These are phyloP conservation scores for Eremochloa ophiuroides DNA, from an alignment of 176 grass and related monocot species.

Conservation along the genomic window DNA sequence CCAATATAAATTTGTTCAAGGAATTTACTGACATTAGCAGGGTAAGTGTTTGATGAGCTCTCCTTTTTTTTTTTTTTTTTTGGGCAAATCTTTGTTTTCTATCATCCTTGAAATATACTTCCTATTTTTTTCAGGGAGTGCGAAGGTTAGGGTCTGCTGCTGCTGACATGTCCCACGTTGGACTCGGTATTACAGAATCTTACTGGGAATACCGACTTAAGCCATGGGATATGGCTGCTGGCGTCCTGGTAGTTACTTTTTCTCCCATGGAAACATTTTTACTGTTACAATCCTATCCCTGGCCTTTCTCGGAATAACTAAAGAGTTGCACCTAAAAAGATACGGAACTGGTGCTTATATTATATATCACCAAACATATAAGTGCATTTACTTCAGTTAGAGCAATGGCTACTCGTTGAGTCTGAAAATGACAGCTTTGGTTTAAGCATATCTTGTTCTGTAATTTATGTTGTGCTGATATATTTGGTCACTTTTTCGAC, in stretches of 20 bases:
- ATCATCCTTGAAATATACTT: neutral
- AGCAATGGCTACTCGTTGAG: neutral
- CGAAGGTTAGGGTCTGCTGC: conserved; percentile 86
- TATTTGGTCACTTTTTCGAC: conserved; percentile 6
- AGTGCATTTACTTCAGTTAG: neutral
- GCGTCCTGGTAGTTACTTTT: conserved; percentile 63
- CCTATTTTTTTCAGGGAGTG: conserved; percentile 67
- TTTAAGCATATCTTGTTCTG: neutral
- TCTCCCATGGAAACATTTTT: neutral
- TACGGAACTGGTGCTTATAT: neutral
- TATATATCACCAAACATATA: neutral
- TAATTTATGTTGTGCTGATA: conserved; percentile 15
- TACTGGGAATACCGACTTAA: conserved; percentile 98
- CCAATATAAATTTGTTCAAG: conserved; percentile 95
- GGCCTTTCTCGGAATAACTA: neutral
- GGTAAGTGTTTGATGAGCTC: conserved; percentile 32
- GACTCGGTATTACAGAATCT: conserved; percentile 81
- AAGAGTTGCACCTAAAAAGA: neutral
- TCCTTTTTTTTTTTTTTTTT: too few species aligned
- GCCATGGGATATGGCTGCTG: conserved; percentile 98
- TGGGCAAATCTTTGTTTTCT: conserved; percentile 9
- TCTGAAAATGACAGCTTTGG: neutral
- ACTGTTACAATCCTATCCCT: neutral
- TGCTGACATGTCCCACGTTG: conserved; percentile 94
- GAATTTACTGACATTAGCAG: conserved; percentile 97